Evolutionary conservation across 2,329 filamentous ascomycete species (phyloP).

Genomic region (Venturia carpophila): DNA sequence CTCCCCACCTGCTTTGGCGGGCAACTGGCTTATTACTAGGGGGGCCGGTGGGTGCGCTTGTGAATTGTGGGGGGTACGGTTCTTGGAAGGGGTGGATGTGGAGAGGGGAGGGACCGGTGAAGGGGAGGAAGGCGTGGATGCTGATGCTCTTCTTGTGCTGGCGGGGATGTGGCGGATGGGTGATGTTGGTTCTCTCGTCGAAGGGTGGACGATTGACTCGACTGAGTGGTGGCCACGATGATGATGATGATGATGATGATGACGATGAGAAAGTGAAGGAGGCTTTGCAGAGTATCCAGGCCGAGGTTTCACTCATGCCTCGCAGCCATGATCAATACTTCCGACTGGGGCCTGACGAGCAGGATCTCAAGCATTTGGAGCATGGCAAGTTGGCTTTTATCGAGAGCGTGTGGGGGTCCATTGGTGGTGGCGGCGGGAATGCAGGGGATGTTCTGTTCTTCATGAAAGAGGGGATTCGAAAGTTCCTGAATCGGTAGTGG

Average conservation of each 20-base stretch:
- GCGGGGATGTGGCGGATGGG: constrained; percentile 38
- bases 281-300: constrained; percentile 31
- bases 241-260: constrained; percentile 15
- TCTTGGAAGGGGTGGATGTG: too few relatives aligned
- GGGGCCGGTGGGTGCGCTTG: too few relatives aligned
- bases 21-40: constrained; percentile 47
- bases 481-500: too few relatives aligned
- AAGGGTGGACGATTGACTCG: neutral
- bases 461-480: neutral
- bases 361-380: constrained; percentile 31
- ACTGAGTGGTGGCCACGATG: constrained; percentile 21
- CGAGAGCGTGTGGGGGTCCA: constrained; percentile 36
- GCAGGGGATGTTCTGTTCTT: constrained; percentile 25
- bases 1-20: too few relatives aligned
- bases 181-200: constrained; percentile 26
- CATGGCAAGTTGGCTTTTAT: constrained; percentile 29
- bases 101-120: too few relatives aligned
- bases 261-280: constrained; percentile 28
- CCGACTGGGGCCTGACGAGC: constrained; percentile 32
- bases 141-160: too few relatives aligned
- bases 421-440: constrained; percentile 34
- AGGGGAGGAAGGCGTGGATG: too few relatives aligned
- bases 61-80: too few relatives aligned
- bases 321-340: constrained; percentile 37
- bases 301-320: constrained; percentile 35